phyloP scores from a whole-genome alignment of 176 grass and related monocot genomes.

The Lolium perenne region DNA sequence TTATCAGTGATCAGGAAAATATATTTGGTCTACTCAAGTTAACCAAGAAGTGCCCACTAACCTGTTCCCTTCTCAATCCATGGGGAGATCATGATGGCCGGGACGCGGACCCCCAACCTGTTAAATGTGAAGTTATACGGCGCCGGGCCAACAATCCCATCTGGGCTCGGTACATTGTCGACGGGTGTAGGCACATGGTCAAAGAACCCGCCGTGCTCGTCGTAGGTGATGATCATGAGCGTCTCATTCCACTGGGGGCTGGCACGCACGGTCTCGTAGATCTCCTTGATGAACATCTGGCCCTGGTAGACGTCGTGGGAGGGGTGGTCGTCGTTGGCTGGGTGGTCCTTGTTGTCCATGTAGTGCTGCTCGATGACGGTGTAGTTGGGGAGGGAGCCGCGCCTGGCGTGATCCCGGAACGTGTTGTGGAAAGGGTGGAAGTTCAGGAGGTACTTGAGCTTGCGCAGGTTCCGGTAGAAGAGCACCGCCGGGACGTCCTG shows the following conservation, averaged over 20 bases:
- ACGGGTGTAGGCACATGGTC: slow-evolving; percentile 91
- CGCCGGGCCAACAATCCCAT: slow-evolving; percentile 72
- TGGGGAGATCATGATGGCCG: slow-evolving; percentile 77
- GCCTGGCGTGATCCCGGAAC: slow-evolving; percentile 59
- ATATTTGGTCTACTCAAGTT: background rate
- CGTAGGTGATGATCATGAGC: slow-evolving; percentile 82
- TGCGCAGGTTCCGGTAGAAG: slow-evolving; percentile 90
- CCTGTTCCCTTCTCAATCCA: slow-evolving; percentile 93
- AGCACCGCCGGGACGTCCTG: slow-evolving; percentile 81
- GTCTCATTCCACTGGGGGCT: slow-evolving; percentile 94
- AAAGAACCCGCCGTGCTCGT: slow-evolving; percentile 93
- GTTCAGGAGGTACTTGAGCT: slow-evolving; percentile 85
- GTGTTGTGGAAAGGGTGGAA: slow-evolving; percentile 58
- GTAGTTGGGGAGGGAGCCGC: slow-evolving; percentile 79
- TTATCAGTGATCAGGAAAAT: background rate
- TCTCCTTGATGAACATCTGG: slow-evolving; percentile 81
- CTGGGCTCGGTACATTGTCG: slow-evolving; percentile 70
- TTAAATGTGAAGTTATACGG: slow-evolving; percentile 91
- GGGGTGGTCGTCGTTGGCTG: slow-evolving; percentile 89
- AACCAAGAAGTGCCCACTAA: background rate
- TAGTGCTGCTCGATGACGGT: slow-evolving; percentile 90
- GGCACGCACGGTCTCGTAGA: slow-evolving; percentile 79
- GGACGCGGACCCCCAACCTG: slow-evolving; percentile 75
- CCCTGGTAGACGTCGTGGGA: slow-evolving; percentile 97
- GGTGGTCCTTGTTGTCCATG: slow-evolving; percentile 63